A percentile compares a stretch with the other conserved stretches of the same genome.
phyloP scores from a whole-genome alignment of 2,329 filamentous ascomycete species.

The Aspergillus luchuensis region DNA sequence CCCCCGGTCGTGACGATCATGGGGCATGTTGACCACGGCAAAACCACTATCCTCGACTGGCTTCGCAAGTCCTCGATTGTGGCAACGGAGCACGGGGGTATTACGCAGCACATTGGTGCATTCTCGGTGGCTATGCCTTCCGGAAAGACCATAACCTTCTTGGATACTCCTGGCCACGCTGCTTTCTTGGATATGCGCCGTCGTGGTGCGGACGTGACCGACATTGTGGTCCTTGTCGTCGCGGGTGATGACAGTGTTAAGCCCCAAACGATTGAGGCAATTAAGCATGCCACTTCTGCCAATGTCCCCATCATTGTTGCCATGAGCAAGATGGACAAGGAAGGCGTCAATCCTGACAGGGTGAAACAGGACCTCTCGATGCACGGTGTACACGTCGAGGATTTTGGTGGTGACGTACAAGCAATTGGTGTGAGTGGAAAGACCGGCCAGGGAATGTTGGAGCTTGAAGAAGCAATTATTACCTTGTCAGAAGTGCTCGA shows the following conservation, averaged over 20 bases:
- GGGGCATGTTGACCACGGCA: conserved; percentile 98
- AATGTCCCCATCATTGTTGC: conserved; percentile 96
- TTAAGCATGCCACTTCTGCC: conserved; percentile 86
- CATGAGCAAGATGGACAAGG: conserved; percentile 95
- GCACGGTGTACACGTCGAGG: conserved; percentile 87
- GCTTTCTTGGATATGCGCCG: conserved; percentile 96
- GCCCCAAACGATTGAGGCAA: conserved; percentile 92
- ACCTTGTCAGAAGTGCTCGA: conserved; percentile 88
- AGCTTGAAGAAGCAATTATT: conserved; percentile 87
- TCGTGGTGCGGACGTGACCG: conserved; percentile 90
- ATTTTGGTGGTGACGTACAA: conserved; percentile 92
- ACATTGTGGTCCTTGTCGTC: conserved; percentile 94
- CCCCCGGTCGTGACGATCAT: conserved; percentile 98
- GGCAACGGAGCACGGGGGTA: conserved; percentile 89
- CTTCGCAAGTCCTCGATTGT: conserved; percentile 90
- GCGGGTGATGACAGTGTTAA: conserved; percentile 97
- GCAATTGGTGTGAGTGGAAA: conserved; percentile 89
- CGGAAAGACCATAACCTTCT: conserved; percentile 90
- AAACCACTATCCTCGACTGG: conserved; percentile 94
- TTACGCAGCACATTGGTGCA: conserved; percentile 97
- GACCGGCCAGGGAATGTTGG: conserved; percentile 86
- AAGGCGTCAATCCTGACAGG: conserved; percentile 73
- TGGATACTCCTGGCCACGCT: conserved; percentile 94
- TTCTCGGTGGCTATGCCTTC: conserved; percentile 87
- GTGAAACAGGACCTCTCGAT: conserved; percentile 86